These are phyloP conservation scores for Tylopilus vinaceipallidus DNA, from an alignment of 768 basidiomycete genomes.

Conservation along the genomic window DNA sequence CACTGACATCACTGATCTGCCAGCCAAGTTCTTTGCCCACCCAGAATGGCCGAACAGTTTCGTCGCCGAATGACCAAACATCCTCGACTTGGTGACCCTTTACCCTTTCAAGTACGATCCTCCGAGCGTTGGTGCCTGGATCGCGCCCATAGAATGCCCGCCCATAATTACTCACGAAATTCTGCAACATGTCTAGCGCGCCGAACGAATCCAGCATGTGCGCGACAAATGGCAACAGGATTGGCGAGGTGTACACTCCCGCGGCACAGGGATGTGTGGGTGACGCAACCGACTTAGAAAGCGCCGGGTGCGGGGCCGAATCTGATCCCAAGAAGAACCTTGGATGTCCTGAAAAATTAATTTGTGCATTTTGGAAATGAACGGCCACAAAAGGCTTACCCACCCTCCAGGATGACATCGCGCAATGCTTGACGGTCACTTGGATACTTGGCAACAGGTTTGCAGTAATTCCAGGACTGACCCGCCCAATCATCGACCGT, in stretches of 20 bases:
- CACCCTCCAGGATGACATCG: constrained; percentile 74
- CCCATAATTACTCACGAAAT: constrained; percentile 78
- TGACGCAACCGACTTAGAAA: constrained; percentile 65
- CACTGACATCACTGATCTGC: constrained; percentile 44
- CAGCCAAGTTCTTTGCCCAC: constrained; percentile 78
- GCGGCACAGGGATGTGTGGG: constrained; percentile 83
- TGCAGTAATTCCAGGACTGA: constrained; percentile 94
- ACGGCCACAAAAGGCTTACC: constrained; percentile 6
- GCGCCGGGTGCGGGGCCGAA: constrained; percentile 86
- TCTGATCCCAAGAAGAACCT: constrained; percentile 98
- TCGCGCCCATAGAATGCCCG: constrained; percentile 70
- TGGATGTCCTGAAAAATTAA: constrained; percentile 66
- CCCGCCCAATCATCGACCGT: constrained; percentile 98
- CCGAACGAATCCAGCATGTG: constrained; percentile 85
- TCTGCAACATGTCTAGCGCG: constrained; percentile 77
- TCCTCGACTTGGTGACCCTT: constrained; percentile 42
- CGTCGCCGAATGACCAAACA: constrained; percentile 42
- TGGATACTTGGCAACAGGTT: constrained; percentile 96
- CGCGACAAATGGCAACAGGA: constrained; percentile 87
- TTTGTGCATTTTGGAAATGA: not conserved
- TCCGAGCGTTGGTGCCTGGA: constrained; percentile 28
- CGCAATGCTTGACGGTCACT: constrained; percentile 84
- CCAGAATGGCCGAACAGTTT: constrained; percentile 81
- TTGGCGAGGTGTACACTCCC: constrained; percentile 92
- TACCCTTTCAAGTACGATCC: constrained; percentile 45